Base-by-base conservation (phyloP, 164 flowering plant species). In the Tinospora cordifolia region DNA sequence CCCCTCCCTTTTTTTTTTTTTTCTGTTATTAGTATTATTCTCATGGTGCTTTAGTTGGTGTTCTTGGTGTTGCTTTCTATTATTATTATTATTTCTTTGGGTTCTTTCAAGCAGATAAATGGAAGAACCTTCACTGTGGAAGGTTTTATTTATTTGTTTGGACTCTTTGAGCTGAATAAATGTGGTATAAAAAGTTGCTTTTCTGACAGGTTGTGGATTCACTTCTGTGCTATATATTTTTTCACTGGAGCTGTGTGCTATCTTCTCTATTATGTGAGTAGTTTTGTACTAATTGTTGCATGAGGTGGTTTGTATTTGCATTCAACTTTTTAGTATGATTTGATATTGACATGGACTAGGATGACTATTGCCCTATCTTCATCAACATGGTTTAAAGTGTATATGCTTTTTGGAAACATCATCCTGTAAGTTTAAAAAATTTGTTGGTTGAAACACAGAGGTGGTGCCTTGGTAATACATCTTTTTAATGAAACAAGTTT, bases 181-280 rank as follows among this genome's bases (percentile, higher is more conserved):
- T 26, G 27, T 11, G 7, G 39, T 14, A 47, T 47, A 47, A 47
- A 47, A 47, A 8, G 47, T 63, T 79, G 17, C 39, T 24, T 51
- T 70, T 77, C 66, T 79, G 47, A 70, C 87, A 94, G 98, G 90
- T 84, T 94, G 77, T 94, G 98, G 97, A 65, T 88, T 77, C 98
- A 94, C 80, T 94, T 90, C 69, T 65, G 74, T 69, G 89, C 93
- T 73, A 87, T 87, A 13, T 94, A 92, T 79, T 17, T 81, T 67
- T 79, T 92, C 83, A 92, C 96, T 21, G 85, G 75, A 25, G 80
- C 83, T 74, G 87, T 89, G 69, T 94, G 99, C 80, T 86, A 64
- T 77, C 90, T 87, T 70, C 96, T 94, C 63, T 89, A 84, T 77
- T 75, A 77, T 67, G 98, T 94, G 78, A 89, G 96, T 81, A 12